Evolutionary conservation across 352 stramenopile genomes (phyloP), one percentile per base, ranked within the genome.

Genomic region (Phytophthora citricola): DNA sequence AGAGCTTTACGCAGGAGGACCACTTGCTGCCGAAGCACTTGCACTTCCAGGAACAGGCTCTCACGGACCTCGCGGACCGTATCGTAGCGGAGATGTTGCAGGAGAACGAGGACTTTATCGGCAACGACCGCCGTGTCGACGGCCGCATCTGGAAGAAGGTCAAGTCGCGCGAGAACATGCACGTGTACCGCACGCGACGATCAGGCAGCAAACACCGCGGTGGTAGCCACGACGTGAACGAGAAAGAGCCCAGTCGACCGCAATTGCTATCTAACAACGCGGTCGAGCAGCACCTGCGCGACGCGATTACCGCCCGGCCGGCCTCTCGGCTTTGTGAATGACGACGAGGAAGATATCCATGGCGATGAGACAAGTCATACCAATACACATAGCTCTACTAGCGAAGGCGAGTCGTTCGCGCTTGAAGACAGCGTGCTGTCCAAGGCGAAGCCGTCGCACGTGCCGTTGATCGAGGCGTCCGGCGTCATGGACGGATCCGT

Each of bases 51-150:
- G 64, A 89, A 51, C 69, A 75, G 9, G 68, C 73, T 40, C 56
- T 90, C 36, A 72, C 72, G 24, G 70, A 85, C 57, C 45, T 83
- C 51, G 75, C 79, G 38, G 79, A 88, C 36, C 75, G 69, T 40
- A 76, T 90, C 57, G 73, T 90, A 47, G 76, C 76, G 36, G 81
- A 85, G 61, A 85, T 76, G 20, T 66, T 90, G 49, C 71, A 83
- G 11, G 73, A 66, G 12, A 83, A 85, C 51, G 81, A 85, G 32
- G 69, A 69, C 52, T 88, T 83, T 62, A 73, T 87, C 44, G 64
- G 69, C 34, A 68, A 74, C 53, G 63, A 71, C 22, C 74, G 77
- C 5, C 56, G 60, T 40, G 65, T 90, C 15, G 47, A 76, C 36
- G 52, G 47, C 12, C 51, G 71, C 4, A 61, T 75, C 39, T 90